phyloP scores from a whole-genome alignment of 441 rosid species.

The Erodium texanum region DNA sequence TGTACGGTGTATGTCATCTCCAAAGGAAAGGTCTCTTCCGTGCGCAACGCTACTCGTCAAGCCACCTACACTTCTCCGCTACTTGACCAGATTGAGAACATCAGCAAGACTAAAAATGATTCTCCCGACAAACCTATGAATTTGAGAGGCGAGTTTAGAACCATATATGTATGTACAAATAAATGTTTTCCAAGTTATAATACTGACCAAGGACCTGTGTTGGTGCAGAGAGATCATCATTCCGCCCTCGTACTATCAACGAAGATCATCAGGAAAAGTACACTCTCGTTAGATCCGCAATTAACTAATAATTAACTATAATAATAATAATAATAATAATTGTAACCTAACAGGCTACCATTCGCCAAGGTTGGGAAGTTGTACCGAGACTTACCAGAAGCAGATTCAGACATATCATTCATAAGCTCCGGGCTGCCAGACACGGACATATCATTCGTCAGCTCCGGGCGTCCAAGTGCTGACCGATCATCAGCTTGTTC shows the following conservation, averaged over 20 bases:
- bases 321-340: no score
- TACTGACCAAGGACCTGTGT: background rate
- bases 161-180: no score
- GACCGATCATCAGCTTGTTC: background rate
- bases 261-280: background rate
- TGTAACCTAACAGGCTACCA: background rate
- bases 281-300: no score
- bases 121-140: background rate
- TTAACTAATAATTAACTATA: no score
- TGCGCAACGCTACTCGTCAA: conserved; percentile 19
- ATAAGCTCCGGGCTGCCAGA: background rate
- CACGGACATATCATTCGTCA: background rate
- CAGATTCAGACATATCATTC: background rate
- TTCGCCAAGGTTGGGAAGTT: background rate
- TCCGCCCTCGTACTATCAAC: background rate
- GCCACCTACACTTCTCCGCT: conserved; percentile 13
- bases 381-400: background rate
- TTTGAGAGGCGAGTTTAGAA: background rate
- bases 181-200: no score
- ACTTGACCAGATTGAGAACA: background rate
- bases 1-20: conserved; percentile 18
- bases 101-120: background rate
- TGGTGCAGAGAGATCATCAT: background rate
- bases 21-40: conserved; percentile 20
- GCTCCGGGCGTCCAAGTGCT: background rate